These are phyloP conservation scores for Penicillium parvum DNA, from an alignment of 495 filamentous ascomycete genomes.

Conservation along the genomic window DNA sequence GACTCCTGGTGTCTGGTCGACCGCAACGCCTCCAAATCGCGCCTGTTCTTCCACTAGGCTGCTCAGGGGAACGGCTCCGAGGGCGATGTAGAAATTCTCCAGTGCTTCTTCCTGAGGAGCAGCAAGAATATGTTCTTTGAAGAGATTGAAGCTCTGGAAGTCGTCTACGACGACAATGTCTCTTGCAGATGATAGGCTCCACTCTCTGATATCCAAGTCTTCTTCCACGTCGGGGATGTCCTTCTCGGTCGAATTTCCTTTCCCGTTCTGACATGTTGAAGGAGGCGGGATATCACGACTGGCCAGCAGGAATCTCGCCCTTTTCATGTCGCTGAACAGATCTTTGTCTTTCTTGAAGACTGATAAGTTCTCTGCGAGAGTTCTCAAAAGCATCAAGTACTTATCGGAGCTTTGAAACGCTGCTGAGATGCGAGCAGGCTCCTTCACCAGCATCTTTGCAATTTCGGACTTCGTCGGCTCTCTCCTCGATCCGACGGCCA, in stretches of 20 bases:
- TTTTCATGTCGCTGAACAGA: conserved; percentile 69
- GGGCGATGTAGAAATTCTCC: conserved; percentile 71
- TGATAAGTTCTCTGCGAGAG: conserved; percentile 63
- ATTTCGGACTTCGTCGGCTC: conserved; percentile 86
- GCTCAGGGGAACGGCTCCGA: conserved; percentile 44
- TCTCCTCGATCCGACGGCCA: conserved; percentile 79
- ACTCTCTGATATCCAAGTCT: conserved; percentile 68
- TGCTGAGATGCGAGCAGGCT: conserved; percentile 74
- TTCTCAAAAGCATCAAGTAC: conserved; percentile 76
- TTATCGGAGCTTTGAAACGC: conserved; percentile 75
- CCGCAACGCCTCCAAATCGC: conserved; percentile 42
- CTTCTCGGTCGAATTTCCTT: conserved; percentile 20
- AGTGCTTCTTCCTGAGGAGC: conserved; percentile 84
- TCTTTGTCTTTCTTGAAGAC: conserved; percentile 71
- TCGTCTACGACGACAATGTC: conserved; percentile 83
- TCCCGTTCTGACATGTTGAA: conserved; percentile 13
- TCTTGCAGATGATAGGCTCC: conserved; percentile 62
- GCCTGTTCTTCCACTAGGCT: conserved; percentile 44
- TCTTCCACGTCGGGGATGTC: conserved; percentile 62
- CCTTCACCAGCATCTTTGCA: conserved; percentile 67
- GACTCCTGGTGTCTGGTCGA: conserved; percentile 49
- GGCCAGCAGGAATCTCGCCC: conserved; percentile 72
- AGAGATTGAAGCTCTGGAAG: conserved; percentile 75
- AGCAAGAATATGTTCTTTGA: conserved; percentile 73
- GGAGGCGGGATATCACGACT: conserved; percentile 63